Evolutionary conservation across 345 rosid genomes (phyloP).

Genomic region (Linum trigynum): DNA sequence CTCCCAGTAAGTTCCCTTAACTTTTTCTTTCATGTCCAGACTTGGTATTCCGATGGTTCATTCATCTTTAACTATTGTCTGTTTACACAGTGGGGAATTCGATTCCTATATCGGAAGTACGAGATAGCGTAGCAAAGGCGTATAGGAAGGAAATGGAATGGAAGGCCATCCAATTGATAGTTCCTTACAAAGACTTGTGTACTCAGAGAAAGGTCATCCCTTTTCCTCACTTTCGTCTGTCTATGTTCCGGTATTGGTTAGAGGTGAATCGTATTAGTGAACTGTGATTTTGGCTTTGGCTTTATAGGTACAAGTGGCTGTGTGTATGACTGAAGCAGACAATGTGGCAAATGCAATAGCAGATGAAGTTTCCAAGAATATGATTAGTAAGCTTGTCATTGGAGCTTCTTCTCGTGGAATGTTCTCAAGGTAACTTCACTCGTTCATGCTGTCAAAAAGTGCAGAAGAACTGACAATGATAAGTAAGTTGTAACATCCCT

Average conservation of each 20-base stretch:
- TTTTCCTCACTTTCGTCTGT: neutral
- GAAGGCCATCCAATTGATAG: constrained; percentile 46
- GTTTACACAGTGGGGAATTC: constrained; percentile 52
- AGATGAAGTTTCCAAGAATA: constrained; percentile 43
- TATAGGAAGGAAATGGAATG: constrained; percentile 64
- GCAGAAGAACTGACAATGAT: too few species aligned
- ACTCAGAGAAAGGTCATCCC: constrained; percentile 46
- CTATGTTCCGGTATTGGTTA: too few species aligned
- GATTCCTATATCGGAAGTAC: constrained; percentile 59
- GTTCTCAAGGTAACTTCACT: constrained; percentile 47
- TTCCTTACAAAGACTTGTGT: constrained; percentile 59
- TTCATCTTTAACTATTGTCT: too few species aligned
- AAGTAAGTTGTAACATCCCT: too few species aligned
- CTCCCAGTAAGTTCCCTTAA: constrained; percentile 55
- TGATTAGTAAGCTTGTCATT: constrained; percentile 56
- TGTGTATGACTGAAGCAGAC: constrained; percentile 48
- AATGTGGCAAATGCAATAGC: constrained; percentile 62
- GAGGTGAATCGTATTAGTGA: too few species aligned
- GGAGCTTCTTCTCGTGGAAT: constrained; percentile 60
- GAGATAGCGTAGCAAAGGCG: constrained; percentile 66
- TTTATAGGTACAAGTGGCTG: constrained; percentile 49
- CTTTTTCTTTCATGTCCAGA: neutral
- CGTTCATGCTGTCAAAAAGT: neutral
- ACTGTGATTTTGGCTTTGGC: too few species aligned
- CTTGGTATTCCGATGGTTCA: neutral